These are phyloP conservation scores for Endoconidiophora polonica DNA, from an alignment of 2,329 filamentous ascomycete species.

Conservation along the genomic window DNA sequence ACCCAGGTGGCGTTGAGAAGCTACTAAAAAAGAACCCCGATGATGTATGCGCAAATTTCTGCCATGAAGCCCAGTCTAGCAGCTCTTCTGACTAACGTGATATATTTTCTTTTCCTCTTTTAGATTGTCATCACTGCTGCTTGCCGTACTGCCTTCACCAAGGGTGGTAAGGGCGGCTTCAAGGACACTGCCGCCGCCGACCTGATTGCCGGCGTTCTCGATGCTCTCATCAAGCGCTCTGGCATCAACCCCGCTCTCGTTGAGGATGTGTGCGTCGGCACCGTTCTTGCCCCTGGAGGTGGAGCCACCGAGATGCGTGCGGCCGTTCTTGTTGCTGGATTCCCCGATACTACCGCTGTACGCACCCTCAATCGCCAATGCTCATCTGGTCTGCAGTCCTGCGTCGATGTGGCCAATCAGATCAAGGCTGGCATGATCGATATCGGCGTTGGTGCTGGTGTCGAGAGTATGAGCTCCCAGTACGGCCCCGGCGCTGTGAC, in stretches of 20 bases:
- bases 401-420: slow-evolving; percentile 85
- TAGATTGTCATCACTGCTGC: slow-evolving; percentile 81
- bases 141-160: slow-evolving; percentile 82
- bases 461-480: slow-evolving; percentile 88
- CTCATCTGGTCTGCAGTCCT: slow-evolving; percentile 80
- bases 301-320: slow-evolving; percentile 95
- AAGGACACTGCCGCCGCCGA: slow-evolving; percentile 86
- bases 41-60: slow-evolving; percentile 32
- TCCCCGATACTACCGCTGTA: slow-evolving; percentile 71
- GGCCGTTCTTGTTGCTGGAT: slow-evolving; percentile 76
- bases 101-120: no score
- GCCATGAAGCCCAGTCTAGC: not conserved
- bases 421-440: slow-evolving; percentile 90
- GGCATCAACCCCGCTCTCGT: slow-evolving; percentile 76
- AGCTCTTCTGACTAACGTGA: slow-evolving; percentile 16
- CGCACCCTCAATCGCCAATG: slow-evolving; percentile 88
- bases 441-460: slow-evolving; percentile 79
- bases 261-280: slow-evolving; percentile 84
- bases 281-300: slow-evolving; percentile 79
- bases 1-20: slow-evolving; percentile 33
- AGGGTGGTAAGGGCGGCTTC: slow-evolving; percentile 83
- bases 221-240: slow-evolving; percentile 66
- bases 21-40: slow-evolving; percentile 50
- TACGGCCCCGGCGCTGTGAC: slow-evolving; percentile 80
- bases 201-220: slow-evolving; percentile 69